Conservation (phyloP, 2,329 filamentous ascomycete species). For the Neopestalotiopsis sp. region DNA sequence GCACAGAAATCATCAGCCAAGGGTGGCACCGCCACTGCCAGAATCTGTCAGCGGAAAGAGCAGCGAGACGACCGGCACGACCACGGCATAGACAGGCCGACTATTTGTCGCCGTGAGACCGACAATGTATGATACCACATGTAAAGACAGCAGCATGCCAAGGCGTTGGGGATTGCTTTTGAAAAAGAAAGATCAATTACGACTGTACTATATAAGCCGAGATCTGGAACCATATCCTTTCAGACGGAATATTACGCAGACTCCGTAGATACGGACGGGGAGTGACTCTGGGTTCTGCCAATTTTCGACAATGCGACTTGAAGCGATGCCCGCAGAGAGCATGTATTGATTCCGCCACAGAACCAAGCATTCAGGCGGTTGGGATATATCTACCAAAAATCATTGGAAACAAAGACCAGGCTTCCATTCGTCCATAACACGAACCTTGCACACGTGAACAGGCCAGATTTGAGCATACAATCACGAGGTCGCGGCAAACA, state of each 20-base stretch:
- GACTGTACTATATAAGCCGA: conserved; percentile 11
- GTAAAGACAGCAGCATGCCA: conserved; percentile 17
- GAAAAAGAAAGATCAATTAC: conserved; percentile 6
- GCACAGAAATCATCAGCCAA: conserved; percentile 35
- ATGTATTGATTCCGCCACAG: neutral
- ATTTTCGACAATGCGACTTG: neutral
- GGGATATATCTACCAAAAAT: no score
- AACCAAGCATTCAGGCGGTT: no score
- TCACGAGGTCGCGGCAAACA: neutral
- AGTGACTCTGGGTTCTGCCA: neutral
- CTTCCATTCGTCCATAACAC: neutral
- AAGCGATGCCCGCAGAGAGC: neutral
- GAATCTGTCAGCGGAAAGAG: conserved; percentile 21
- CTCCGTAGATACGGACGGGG: neutral
- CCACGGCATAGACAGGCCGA: neutral
- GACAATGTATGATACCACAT: conserved; percentile 19
- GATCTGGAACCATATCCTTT: neutral
- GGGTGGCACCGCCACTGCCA: conserved; percentile 33
- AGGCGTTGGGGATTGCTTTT: conserved; percentile 16
- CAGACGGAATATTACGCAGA: neutral
- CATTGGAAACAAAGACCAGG: no score
- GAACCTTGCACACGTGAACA: neutral
- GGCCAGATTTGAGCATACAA: neutral
- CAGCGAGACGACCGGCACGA: conserved; percentile 18
- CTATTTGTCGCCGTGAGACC: neutral